These are phyloP conservation scores for Scheffersomyces amazonensis DNA, from an alignment of 805 yeast genomes.

Conservation along the genomic window DNA sequence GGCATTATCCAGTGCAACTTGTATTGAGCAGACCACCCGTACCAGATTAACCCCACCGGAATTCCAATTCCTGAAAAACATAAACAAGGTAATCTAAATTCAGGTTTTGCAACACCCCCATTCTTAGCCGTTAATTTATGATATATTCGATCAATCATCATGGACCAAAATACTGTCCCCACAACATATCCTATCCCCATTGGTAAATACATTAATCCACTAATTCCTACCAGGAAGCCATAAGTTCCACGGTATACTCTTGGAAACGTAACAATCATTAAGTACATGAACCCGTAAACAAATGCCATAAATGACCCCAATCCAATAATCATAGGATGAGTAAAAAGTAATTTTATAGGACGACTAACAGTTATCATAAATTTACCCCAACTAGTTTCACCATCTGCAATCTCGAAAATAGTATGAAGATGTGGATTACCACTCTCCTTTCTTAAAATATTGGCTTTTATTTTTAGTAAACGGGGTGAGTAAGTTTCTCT, in stretches of 20 bases:
- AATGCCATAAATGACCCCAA: constrained; percentile 41
- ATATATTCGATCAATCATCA: constrained; percentile 23
- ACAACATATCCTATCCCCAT: constrained; percentile 37
- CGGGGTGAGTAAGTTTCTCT: constrained; percentile 30
- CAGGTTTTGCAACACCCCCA: constrained; percentile 59
- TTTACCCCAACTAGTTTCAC: constrained; percentile 11
- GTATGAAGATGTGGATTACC: constrained; percentile 37
- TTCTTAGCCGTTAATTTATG: constrained; percentile 30
- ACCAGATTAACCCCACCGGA: constrained; percentile 77
- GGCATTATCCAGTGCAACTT: constrained; percentile 69
- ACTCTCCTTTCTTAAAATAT: constrained; percentile 25
- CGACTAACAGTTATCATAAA: constrained; percentile 16
- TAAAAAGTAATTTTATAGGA: constrained; percentile 21
- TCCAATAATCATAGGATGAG: constrained; percentile 25
- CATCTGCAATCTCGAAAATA: constrained; percentile 36
- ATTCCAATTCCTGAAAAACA: constrained; percentile 63
- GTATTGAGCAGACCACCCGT: constrained; percentile 74
- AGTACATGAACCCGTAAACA: constrained; percentile 41
- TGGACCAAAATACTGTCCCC: constrained; percentile 21
- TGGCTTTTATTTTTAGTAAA: constrained; percentile 20
- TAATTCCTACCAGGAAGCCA: constrained; percentile 27
- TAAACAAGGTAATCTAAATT: constrained; percentile 69
- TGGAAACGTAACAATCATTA: constrained; percentile 40
- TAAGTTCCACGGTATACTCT: constrained; percentile 37
- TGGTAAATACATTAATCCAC: constrained; percentile 29